Evolutionary conservation across 2,329 filamentous ascomycete genomes (phyloP).

Genomic region (Emmonsiellopsis sp.): DNA sequence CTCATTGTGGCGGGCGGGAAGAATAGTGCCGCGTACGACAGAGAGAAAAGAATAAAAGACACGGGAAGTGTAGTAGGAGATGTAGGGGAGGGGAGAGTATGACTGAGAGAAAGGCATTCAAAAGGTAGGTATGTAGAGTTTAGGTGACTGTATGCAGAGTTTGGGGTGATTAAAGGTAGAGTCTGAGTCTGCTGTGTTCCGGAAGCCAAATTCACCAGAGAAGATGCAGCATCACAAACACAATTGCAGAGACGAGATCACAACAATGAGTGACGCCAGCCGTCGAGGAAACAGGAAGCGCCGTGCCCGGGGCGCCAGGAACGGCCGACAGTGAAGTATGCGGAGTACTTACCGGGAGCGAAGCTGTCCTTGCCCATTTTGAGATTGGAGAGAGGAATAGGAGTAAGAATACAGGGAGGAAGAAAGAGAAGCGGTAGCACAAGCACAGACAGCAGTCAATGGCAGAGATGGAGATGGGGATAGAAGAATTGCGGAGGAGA

Average conservation of each 20-base stretch:
- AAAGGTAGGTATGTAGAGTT: background rate
- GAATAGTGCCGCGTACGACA: background rate
- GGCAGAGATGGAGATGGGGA: too few species aligned
- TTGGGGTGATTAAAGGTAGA: too few species aligned
- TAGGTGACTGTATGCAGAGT: background rate
- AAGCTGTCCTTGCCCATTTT: slow-evolving; percentile 38
- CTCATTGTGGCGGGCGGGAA: slow-evolving; percentile 1
- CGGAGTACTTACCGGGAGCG: slow-evolving; percentile 35
- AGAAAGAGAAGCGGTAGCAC: slow-evolving; percentile 13
- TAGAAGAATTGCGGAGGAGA: slow-evolving; percentile 12
- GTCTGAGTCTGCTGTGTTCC: too few species aligned
- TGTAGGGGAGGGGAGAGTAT: background rate
- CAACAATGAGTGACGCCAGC: background rate
- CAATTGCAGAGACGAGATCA: too few species aligned
- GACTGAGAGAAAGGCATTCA: background rate
- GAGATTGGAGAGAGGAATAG: slow-evolving; percentile 15
- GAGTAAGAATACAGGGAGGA: slow-evolving; percentile 22
- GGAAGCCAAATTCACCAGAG: too few species aligned
- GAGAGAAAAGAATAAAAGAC: background rate
- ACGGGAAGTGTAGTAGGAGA: background rate
- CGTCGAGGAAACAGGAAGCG: background rate
- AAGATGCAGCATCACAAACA: too few species aligned
- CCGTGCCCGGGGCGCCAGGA: background rate
- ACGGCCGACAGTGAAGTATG: background rate
- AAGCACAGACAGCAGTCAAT: slow-evolving; percentile 3